Percentiles rank a stretch among this genome's conserved stretches.
Conservation (phyloP, 768 basidiomycete genomes). For the Harrya chromipes region DNA sequence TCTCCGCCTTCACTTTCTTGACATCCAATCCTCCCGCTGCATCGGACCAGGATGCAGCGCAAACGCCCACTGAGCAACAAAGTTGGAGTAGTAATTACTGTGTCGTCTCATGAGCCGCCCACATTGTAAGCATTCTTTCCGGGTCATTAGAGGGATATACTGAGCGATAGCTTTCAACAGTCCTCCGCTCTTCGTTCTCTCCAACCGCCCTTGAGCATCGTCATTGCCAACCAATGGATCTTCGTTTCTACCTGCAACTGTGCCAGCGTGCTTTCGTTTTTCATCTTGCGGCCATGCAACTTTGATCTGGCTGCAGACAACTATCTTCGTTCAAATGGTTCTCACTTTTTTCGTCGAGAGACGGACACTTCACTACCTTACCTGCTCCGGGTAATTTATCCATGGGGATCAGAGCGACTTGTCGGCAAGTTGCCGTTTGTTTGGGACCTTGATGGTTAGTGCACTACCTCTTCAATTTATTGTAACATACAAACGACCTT, state of each 20-base stretch:
- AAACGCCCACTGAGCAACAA: no score
- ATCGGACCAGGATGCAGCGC: background rate
- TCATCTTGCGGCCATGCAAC: conserved; percentile 4
- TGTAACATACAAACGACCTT: background rate
- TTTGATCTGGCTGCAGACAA: conserved; percentile 4
- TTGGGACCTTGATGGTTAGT: conserved; percentile 4
- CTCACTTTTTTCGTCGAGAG: conserved; percentile 11
- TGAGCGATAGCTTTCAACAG: no score
- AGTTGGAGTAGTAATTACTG: background rate
- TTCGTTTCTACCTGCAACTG: background rate
- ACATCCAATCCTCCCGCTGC: background rate
- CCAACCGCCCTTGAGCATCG: no score
- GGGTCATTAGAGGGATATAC: no score
- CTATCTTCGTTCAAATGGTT: conserved; percentile 17
- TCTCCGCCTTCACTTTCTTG: background rate
- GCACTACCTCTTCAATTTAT: background rate
- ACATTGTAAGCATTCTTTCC: conserved; percentile 9
- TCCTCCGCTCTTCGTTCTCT: no score
- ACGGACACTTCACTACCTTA: conserved; percentile 8
- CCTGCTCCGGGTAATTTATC: background rate
- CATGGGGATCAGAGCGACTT: conserved; percentile 2
- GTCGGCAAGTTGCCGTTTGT: conserved; percentile 7
- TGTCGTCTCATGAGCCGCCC: conserved; percentile 17
- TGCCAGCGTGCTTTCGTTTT: no score
- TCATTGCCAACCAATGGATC: background rate